These are phyloP conservation scores for Leptodontidium sp. DNA, from an alignment of 2,329 filamentous ascomycete genomes.

Conservation along the genomic window DNA sequence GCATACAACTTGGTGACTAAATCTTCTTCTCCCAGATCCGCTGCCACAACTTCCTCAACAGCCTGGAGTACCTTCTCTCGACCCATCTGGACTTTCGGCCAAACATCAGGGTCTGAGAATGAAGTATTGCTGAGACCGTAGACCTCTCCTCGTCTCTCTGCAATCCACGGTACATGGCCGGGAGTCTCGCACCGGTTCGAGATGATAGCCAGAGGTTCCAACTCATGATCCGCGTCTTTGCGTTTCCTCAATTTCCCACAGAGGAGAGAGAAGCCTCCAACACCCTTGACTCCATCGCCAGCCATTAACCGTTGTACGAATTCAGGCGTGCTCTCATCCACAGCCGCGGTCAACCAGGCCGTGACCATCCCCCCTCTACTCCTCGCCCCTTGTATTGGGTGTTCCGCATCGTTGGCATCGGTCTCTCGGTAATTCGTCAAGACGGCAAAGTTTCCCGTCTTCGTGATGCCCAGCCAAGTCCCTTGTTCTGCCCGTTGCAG, in stretches of 20 bases:
- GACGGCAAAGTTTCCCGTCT: constrained; percentile 66
- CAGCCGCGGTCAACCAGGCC: constrained; percentile 63
- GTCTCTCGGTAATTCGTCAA: constrained; percentile 73
- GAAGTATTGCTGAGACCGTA: constrained; percentile 71
- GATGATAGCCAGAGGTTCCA: constrained; percentile 65
- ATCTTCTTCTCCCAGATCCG: constrained; percentile 53
- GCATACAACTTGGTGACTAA: constrained; percentile 61
- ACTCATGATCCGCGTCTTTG: constrained; percentile 31
- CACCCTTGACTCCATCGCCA: constrained; percentile 61
- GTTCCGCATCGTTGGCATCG: constrained; percentile 55
- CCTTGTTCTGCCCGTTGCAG: constrained; percentile 68
- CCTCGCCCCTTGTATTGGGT: constrained; percentile 61
- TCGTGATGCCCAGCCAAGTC: constrained; percentile 72
- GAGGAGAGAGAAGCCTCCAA: constrained; percentile 73
- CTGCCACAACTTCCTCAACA: constrained; percentile 53
- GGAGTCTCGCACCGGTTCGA: constrained; percentile 65
- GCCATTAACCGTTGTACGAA: constrained; percentile 63
- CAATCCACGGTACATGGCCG: constrained; percentile 66
- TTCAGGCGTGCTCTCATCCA: constrained; percentile 56
- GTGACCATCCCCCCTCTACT: constrained; percentile 72
- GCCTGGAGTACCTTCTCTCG: constrained; percentile 46
- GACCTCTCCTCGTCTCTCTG: constrained; percentile 57
- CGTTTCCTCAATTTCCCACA: constrained; percentile 64
- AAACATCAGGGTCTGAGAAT: constrained; percentile 60
- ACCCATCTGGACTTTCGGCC: constrained; percentile 68